Conservation (phyloP, 495 filamentous ascomycete genomes). For the Penicillium longicatenatum region DNA sequence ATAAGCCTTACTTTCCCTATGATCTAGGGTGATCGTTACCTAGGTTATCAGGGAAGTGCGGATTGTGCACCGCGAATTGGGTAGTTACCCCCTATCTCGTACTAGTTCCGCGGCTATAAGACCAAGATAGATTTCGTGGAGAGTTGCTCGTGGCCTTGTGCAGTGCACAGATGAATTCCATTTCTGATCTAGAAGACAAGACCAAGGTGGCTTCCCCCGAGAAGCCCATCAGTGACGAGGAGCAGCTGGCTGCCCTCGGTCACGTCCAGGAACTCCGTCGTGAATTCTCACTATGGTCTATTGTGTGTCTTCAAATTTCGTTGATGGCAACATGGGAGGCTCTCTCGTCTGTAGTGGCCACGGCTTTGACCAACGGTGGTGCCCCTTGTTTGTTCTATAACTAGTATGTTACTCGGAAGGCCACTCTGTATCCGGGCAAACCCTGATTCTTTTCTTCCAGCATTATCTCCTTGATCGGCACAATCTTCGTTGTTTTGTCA, state of each 20-base stretch:
- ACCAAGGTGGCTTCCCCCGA: conserved; percentile 13
- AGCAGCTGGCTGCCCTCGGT: conserved; percentile 27
- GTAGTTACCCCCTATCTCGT: not conserved
- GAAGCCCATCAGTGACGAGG: conserved; percentile 26
- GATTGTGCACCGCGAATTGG: not conserved
- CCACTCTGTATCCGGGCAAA: not conserved
- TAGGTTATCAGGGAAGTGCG: conserved; percentile 4
- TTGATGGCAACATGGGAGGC: conserved; percentile 42
- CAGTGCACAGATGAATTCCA: conserved; percentile 11
- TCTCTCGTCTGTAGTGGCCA: conserved; percentile 25
- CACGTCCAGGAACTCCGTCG: conserved; percentile 33
- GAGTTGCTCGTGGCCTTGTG: not conserved
- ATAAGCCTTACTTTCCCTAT: not conserved
- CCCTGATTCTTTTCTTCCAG: not conserved
- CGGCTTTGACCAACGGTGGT: conserved; percentile 28
- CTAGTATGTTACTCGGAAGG: conserved; percentile 16
- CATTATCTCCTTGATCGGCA: conserved; percentile 24
- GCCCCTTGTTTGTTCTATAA: conserved; percentile 38
- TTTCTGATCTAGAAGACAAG: conserved; percentile 1
- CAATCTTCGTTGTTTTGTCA: conserved; percentile 26
- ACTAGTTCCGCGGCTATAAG: not conserved
- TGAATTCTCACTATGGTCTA: conserved; percentile 30
- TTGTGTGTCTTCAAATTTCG: conserved; percentile 29
- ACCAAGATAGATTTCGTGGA: not conserved
- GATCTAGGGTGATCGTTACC: not conserved